Evolutionary conservation across 768 basidiomycete species (phyloP).

Genomic region (Filobasidium wieringae): DNA sequence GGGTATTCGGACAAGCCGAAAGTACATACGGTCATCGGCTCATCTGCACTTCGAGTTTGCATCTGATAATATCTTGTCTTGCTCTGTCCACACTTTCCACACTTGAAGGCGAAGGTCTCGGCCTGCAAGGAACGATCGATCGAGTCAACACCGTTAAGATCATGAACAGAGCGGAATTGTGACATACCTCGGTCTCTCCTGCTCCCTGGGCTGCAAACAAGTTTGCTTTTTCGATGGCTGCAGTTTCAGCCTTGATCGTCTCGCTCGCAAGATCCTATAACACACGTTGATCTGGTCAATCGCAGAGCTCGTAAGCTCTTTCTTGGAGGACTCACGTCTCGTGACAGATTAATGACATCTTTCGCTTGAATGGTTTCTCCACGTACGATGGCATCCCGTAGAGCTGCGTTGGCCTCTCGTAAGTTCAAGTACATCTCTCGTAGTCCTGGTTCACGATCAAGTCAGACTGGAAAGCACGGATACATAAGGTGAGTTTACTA

Average conservation of each 20-base stretch:
- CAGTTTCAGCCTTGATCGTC: conserved; percentile 71
- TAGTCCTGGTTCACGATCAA: conserved; percentile 49
- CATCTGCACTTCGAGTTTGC: conserved; percentile 94
- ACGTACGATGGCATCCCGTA: conserved; percentile 72
- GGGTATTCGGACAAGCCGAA: background rate
- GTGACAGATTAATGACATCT: conserved; percentile 66
- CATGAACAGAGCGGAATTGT: background rate
- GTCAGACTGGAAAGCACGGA: too few species aligned
- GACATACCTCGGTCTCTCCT: conserved; percentile 45
- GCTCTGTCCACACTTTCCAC: conserved; percentile 80
- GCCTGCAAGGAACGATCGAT: conserved; percentile 45
- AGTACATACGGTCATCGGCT: conserved; percentile 66
- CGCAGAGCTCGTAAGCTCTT: background rate
- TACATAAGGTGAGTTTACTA: conserved; percentile 9
- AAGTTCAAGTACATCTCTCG: conserved; percentile 82
- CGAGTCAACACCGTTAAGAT: background rate
- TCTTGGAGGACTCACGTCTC: conserved; percentile 49
- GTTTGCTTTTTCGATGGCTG: conserved; percentile 71
- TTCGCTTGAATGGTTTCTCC: conserved; percentile 57
- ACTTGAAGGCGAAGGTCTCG: conserved; percentile 97
- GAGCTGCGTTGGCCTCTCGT: conserved; percentile 85
- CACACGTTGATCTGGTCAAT: background rate
- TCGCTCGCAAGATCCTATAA: conserved; percentile 91
- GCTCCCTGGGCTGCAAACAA: conserved; percentile 84
- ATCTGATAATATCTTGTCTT: conserved; percentile 77